Base-by-base conservation (phyloP, 2,329 filamentous ascomycete genomes). In the Beauveria rudraprayagi region DNA sequence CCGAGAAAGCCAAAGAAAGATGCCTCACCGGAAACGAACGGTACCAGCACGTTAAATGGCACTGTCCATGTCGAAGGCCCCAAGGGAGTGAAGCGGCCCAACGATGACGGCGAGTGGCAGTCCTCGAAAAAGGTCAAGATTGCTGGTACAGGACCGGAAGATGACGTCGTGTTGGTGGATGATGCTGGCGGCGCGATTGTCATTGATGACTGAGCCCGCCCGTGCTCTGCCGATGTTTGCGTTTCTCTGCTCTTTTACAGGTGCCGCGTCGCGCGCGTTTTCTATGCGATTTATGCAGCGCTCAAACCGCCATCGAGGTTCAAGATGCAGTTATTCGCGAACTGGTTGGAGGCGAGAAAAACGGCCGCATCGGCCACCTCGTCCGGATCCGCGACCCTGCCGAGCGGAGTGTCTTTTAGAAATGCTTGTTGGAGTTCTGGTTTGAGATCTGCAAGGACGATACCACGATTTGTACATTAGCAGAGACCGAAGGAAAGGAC, bases 261-360 rank as follows among this genome's bases (percentile, higher is more conserved):
- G 7, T 50, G 30, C 19, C n/a, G 10, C 55, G 44, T 19, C 43
- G n/a, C n/a, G 24, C 52, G 56, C n/a, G 22, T 9, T 57, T 58
- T 30, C 41, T 62, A 61, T 26, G 57, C 58, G 61, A 30, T 61
- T 80, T 71, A 89, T 67, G 73, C 74, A 56, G 89, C 89, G 72
- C 89, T 92, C 66, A 95, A 72, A 1, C 92, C 92, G 17, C 92
- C 92, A 73, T 96, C 92, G 30, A 96, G 79, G 71, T 92, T 94
- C 56, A 96, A 78, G 56, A 92, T 81, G 71, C 90, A 94, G 66
- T 95, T 95, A 72, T 93, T 93, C 61, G 91, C 89, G 74, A 93
- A 96, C 64, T 83, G 77, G 72, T 94, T 96, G 52, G 81, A 80
- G 34, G 84, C 88, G 17, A 96, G 80, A 72, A 95, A 96, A 30